phyloP scores from a whole-genome alignment of 2,329 filamentous ascomycete genomes.

The Drechslerella stenobrocha region DNA sequence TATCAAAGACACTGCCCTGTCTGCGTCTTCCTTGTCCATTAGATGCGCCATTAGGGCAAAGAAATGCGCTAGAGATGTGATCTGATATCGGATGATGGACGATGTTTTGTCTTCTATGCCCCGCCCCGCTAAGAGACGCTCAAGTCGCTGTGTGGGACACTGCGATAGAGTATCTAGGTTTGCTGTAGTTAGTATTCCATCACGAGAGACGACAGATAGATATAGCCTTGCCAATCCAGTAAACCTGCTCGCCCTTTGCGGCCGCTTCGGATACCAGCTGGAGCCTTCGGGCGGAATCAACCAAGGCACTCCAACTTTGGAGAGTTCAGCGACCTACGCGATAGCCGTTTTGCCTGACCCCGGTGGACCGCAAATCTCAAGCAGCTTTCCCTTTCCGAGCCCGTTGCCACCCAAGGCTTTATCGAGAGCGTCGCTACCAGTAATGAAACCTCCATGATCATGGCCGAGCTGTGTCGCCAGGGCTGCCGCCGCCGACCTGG shows the following conservation, averaged over 20 bases:
- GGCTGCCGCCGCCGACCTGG: slow-evolving; percentile 25
- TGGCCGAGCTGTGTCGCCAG: slow-evolving; percentile 40
- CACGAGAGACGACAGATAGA: neutral
- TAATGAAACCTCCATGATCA: slow-evolving; percentile 26
- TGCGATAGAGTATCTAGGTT: slow-evolving; percentile 45
- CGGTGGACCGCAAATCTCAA: slow-evolving; percentile 51
- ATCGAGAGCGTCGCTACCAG: slow-evolving; percentile 40
- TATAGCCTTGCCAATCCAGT: slow-evolving; percentile 48
- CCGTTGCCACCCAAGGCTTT: slow-evolving; percentile 26
- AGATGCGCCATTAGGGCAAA: slow-evolving; percentile 49
- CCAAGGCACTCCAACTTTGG: too few species aligned
- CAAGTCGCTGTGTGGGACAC: slow-evolving; percentile 23
- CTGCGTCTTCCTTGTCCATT: slow-evolving; percentile 9
- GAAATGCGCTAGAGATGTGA: slow-evolving; percentile 49
- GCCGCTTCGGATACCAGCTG: slow-evolving; percentile 50
- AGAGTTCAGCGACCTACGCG: slow-evolving; percentile 45
- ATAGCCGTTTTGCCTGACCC: slow-evolving; percentile 51
- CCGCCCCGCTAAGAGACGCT: slow-evolving; percentile 15
- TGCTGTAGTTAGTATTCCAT: neutral
- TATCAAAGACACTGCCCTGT: slow-evolving; percentile 31
- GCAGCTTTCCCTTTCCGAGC: slow-evolving; percentile 42
- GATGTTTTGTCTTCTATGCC: slow-evolving; percentile 21
- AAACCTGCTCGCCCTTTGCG: slow-evolving; percentile 47
- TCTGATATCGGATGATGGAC: slow-evolving; percentile 33
- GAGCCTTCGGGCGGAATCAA: too few species aligned